Conservation (phyloP, 106 monocot species). For the Gastrodia elata region DNA sequence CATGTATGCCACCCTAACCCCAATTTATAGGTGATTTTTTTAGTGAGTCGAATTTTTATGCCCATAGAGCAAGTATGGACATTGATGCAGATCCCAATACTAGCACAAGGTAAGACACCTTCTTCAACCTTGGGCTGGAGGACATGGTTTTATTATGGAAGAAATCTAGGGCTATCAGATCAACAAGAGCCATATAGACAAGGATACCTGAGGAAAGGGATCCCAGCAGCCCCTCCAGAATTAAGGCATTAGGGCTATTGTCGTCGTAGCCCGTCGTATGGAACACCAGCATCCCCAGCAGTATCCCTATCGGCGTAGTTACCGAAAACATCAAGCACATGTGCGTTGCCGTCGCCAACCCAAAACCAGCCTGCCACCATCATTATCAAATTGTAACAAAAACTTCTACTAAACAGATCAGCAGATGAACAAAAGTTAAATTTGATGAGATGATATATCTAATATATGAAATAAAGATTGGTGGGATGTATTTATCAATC, state of each 20-base stretch:
- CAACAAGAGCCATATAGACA: slow-evolving; percentile 89
- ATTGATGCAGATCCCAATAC: slow-evolving; percentile 80
- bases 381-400: background rate
- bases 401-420: no score
- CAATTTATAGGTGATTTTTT: no score
- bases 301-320: slow-evolving; percentile 74
- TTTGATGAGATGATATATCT: no score
- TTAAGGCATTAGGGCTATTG: slow-evolving; percentile 65
- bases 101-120: slow-evolving; percentile 45
- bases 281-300: slow-evolving; percentile 74
- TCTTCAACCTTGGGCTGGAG: slow-evolving; percentile 45
- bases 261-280: slow-evolving; percentile 78
- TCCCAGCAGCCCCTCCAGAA: slow-evolving; percentile 76
- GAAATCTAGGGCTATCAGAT: slow-evolving; percentile 82
- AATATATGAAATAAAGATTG: no score
- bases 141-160: slow-evolving; percentile 79
- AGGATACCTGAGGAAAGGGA: slow-evolving; percentile 81
- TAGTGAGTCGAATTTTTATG: slow-evolving; percentile 23
- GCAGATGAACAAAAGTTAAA: no score
- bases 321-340: slow-evolving; percentile 90
- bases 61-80: slow-evolving; percentile 93
- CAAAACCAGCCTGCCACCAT: slow-evolving; percentile 76
- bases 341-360: slow-evolving; percentile 49
- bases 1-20: no score
- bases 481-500: no score